A percentile compares a stretch with the other conserved stretches of the same genome.
Conservation (phyloP, 768 basidiomycete species). For the Russula vinacea region DNA sequence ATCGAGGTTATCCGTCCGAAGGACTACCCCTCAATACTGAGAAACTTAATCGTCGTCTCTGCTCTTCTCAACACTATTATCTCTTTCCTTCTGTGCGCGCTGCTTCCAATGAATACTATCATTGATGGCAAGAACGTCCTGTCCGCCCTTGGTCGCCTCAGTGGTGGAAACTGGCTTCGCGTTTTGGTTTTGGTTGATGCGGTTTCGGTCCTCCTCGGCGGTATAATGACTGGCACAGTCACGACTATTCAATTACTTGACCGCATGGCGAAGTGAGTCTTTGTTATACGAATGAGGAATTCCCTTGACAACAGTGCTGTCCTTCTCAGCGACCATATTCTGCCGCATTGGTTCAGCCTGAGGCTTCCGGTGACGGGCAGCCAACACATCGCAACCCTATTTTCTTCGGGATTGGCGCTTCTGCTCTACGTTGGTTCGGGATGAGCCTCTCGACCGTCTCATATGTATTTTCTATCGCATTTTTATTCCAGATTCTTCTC, state of each 20-base stretch:
- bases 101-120: constrained; percentile 20
- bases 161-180: constrained; percentile 28
- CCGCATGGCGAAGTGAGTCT: constrained; percentile 24
- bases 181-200: constrained; percentile 28
- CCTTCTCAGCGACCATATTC: constrained; percentile 23
- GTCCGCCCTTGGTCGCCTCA: constrained; percentile 25
- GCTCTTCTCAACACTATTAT: constrained; percentile 26
- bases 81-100: constrained; percentile 22
- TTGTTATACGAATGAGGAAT: not conserved
- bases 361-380: constrained; percentile 27
- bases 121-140: constrained; percentile 23
- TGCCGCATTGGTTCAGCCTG: constrained; percentile 26
- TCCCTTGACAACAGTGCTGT: not conserved
- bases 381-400: constrained; percentile 21
- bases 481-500: constrained; percentile 27
- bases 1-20: constrained; percentile 25
- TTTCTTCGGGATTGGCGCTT: constrained; percentile 23
- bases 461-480: constrained; percentile 29
- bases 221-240: constrained; percentile 28
- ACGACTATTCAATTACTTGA: constrained; percentile 27
- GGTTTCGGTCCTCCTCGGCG: constrained; percentile 26
- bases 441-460: constrained; percentile 28
- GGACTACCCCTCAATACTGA: constrained; percentile 26
- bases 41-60: constrained; percentile 27
- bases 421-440: constrained; percentile 29